phyloP scores from a whole-genome alignment of 2,329 filamentous ascomycete species.

The Colletotrichum higginsianum region DNA sequence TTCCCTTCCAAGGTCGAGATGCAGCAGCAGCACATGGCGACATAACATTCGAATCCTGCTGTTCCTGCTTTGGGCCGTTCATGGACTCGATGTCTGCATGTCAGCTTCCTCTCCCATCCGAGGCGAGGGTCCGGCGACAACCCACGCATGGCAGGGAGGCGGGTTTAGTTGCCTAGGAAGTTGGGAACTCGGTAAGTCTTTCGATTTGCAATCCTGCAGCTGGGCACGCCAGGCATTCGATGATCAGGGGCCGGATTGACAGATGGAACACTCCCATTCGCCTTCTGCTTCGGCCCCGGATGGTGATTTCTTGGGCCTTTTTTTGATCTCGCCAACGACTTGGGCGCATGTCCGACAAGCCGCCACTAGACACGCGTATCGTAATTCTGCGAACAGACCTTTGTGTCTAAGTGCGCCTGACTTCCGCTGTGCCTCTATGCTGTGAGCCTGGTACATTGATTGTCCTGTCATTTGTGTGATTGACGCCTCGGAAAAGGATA shows the following conservation, averaged over 20 bases:
- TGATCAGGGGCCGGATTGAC: slow-evolving; percentile 14
- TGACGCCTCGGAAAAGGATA: slow-evolving; percentile 21
- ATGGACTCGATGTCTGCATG: slow-evolving; percentile 11
- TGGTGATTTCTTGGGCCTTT: slow-evolving; percentile 6
- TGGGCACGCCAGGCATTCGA: slow-evolving; percentile 28
- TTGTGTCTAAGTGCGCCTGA: not conserved
- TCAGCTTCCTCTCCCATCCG: slow-evolving; percentile 12
- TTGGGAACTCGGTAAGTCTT: not conserved
- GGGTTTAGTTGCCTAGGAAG: slow-evolving; percentile 4
- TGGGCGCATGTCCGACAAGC: not conserved
- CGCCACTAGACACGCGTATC: slow-evolving; percentile 16
- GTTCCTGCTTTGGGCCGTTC: slow-evolving; percentile 24
- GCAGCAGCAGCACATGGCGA: slow-evolving; percentile 38
- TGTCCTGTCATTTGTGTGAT: not conserved
- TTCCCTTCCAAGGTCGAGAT: slow-evolving; percentile 42
- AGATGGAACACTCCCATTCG: slow-evolving; percentile 17
- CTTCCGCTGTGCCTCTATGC: slow-evolving; percentile 13
- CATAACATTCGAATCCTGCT: slow-evolving; percentile 34
- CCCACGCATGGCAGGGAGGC: slow-evolving; percentile 1
- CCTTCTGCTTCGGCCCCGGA: slow-evolving; percentile 10
- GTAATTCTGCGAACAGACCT: slow-evolving; percentile 5
- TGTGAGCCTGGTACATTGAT: not conserved
- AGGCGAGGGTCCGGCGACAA: not conserved
- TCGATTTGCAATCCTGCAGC: slow-evolving; percentile 33
- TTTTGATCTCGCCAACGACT: slow-evolving; percentile 7